Percentiles rank a stretch among this genome's conserved stretches.
phyloP scores from a whole-genome alignment of 1,284 basidiomycete species.

The Microbotryum silenes-acaulis region DNA sequence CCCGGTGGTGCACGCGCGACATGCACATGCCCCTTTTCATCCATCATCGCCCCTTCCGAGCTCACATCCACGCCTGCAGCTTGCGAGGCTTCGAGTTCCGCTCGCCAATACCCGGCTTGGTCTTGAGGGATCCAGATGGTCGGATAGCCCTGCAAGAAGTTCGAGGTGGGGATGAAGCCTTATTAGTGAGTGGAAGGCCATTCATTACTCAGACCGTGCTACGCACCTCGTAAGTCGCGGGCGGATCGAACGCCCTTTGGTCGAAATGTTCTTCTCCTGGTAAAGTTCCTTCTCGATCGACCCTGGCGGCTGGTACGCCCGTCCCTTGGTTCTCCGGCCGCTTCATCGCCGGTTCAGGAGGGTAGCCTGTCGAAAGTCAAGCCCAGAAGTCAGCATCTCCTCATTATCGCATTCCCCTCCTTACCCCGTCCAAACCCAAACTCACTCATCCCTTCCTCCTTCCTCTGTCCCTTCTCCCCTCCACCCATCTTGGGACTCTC shows the following conservation, averaged over 20 bases:
- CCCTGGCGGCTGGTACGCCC: background rate
- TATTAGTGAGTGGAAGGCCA: too few relatives aligned
- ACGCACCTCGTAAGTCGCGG: conserved; percentile 27
- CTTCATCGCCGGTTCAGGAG: conserved; percentile 63
- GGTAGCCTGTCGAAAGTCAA: conserved; percentile 51
- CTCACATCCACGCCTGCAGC: conserved; percentile 24
- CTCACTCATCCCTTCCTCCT: conserved; percentile 33
- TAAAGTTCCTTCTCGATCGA: conserved; percentile 4
- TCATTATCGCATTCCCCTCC: too few relatives aligned
- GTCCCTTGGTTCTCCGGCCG: conserved; percentile 36
- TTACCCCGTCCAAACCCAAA: background rate
- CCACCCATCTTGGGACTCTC: conserved; percentile 48
- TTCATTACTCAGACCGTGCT: too few relatives aligned
- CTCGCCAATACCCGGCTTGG: conserved; percentile 55
- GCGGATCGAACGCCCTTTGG: conserved; percentile 34
- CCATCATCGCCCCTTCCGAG: conserved; percentile 25
- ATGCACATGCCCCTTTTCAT: conserved; percentile 30
- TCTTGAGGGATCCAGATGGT: conserved; percentile 75
- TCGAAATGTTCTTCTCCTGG: conserved; percentile 25
- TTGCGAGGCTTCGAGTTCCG: conserved; percentile 52
- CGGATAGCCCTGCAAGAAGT: conserved; percentile 43
- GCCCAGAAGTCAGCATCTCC: background rate
- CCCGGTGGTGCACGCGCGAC: conserved; percentile 22
- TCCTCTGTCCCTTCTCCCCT: background rate
- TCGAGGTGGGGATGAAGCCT: too few relatives aligned